Base-by-base conservation (phyloP, 148 eudicot species). In the Fagopyrum tataricum region DNA sequence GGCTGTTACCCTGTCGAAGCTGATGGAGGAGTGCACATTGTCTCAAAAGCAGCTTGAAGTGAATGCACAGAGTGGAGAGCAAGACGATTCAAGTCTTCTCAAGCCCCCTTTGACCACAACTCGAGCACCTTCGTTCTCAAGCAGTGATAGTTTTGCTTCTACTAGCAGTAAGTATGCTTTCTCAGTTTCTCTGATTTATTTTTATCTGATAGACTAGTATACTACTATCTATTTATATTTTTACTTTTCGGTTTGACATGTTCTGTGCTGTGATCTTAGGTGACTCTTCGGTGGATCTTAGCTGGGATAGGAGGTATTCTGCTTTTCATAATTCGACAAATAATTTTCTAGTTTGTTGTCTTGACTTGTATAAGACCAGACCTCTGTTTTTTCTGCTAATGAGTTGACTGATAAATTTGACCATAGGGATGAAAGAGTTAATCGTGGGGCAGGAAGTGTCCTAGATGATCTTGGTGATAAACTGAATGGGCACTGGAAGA, bases 201-300 rank as follows among this genome's bases (percentile, higher is more conserved):
- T 49, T 69, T 10, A 12, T 58, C 7, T 62, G 53, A 39, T 76
- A 40, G 31, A 48, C 23, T 53, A 42, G 51, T 6, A 66, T 56
- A 64, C 70, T 67, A 5, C 20, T 67, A 39, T 40, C 15, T 74
- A 53, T 15, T 26, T 62, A n/a, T 58, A 21, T 13, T 68, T 70
- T 23, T 12, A 24, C 56, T 20, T 43, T 37, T 14, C 37, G 61
- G 24, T n/a, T 31, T 48, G 59, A 9, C 56, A 21, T 64, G 49
- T 21, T 9, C 39, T 21, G 66, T 24, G 40, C 66, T 59, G 26
- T 15, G 39, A 67, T 84, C 79, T 70, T 88, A 92, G 98, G 98
- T 83, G 96, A 92, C 67, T 74, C 64, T 67, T 90, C 90, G 15
- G 90, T 84, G 49, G 93, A 86, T 76, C 77, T 77, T 53, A 77